Evolutionary conservation across 164 flowering plant genomes (phyloP).

Genomic region (Stephania japonica): DNA sequence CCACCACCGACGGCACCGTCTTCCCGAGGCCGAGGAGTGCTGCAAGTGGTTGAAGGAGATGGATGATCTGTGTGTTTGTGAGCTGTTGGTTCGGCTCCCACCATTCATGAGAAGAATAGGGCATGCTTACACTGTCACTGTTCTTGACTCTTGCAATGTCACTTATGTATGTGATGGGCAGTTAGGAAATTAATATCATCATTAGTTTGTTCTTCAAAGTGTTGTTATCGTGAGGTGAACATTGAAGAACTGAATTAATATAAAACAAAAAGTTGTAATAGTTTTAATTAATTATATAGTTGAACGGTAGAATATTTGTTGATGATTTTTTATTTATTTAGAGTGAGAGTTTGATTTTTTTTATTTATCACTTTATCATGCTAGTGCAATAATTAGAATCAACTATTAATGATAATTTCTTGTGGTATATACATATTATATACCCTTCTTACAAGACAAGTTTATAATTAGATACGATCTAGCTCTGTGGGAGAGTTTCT

Average conservation of each 20-base stretch:
- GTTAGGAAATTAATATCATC: no score
- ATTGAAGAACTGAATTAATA: background rate
- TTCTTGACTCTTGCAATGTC: background rate
- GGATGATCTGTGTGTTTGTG: background rate
- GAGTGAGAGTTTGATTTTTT: no score
- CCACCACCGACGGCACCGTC: background rate
- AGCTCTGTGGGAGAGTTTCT: no score
- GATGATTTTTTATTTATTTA: no score
- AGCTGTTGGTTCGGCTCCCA: conserved; percentile 6
- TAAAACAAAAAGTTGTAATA: background rate
- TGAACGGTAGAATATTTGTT: background rate
- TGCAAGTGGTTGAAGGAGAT: background rate
- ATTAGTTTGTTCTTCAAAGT: background rate
- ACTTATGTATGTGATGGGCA: background rate
- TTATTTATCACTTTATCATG: no score
- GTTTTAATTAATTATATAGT: background rate
- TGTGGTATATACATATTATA: no score
- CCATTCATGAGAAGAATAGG: background rate
- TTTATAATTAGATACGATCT: no score
- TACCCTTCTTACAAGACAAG: no score
- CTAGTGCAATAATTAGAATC: no score
- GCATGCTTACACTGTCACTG: background rate
- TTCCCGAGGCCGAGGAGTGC: background rate
- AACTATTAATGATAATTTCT: no score
- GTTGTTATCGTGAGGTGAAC: background rate